phyloP scores from a whole-genome alignment of 2,329 filamentous ascomycete species.

The Arthrocladium fulminans region DNA sequence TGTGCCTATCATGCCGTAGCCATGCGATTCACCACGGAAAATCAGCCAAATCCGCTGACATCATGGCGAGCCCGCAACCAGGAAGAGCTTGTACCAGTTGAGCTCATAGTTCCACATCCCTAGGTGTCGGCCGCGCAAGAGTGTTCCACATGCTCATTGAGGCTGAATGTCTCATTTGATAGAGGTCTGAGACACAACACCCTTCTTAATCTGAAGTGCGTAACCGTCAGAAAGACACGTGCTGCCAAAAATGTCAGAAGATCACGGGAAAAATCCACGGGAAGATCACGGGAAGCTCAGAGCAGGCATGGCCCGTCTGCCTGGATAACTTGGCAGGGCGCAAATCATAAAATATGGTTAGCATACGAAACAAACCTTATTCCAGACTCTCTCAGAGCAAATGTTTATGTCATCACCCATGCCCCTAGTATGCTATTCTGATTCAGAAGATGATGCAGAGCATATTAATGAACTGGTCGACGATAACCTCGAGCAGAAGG shows the following conservation, averaged over 20 bases:
- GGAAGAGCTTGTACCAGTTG: not conserved
- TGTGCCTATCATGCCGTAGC: not conserved
- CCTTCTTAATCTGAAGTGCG: not conserved
- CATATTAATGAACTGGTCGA: not conserved
- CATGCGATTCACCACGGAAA: not conserved
- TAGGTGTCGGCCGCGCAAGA: conserved; percentile 4
- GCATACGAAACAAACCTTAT: no score
- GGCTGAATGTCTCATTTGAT: not conserved
- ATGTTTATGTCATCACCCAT: conserved; percentile 31
- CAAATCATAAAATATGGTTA: not conserved
- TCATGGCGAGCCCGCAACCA: not conserved
- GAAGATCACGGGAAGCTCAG: no score
- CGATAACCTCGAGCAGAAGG: not conserved
- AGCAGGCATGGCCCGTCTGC: no score
- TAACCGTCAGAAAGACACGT: not conserved
- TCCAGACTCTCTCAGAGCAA: not conserved
- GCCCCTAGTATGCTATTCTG: conserved; percentile 58
- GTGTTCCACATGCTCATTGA: conserved; percentile 4
- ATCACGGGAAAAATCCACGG: no score
- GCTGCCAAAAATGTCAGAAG: not conserved
- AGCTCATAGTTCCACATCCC: conserved; percentile 5
- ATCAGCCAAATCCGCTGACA: conserved; percentile 4
- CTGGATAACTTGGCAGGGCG: no score
- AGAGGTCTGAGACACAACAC: not conserved
- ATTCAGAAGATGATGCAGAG: conserved; percentile 21